Evolutionary conservation across 805 yeast genomes (phyloP).

Genomic region (Wickerhamiella azyma): DNA sequence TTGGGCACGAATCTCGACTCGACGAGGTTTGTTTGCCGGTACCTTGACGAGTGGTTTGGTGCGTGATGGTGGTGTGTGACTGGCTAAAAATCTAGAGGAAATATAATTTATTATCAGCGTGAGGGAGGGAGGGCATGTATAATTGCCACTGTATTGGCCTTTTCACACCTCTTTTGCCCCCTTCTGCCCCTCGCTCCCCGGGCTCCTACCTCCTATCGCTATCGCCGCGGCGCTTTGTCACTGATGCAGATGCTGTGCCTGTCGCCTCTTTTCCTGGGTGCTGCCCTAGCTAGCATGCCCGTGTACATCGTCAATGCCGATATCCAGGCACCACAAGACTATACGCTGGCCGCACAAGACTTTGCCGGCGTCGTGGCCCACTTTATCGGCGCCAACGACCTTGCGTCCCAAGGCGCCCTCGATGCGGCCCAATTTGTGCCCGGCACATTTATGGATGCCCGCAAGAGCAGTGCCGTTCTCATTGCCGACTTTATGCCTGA

Average conservation of each 20-base stretch:
- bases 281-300: conserved; percentile 12
- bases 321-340: conserved; percentile 6
- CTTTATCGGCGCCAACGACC: conserved; percentile 14
- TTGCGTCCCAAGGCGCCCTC: conserved; percentile 7
- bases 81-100: no score
- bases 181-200: no score
- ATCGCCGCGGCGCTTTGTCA: no score
- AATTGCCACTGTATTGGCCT: no score
- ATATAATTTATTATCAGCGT: no score
- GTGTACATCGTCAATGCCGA: conserved; percentile 15
- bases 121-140: no score
- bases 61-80: neutral
- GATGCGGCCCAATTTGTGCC: conserved; percentile 12
- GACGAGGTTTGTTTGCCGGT: conserved; percentile 8
- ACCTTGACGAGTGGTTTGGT: neutral
- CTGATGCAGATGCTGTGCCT: neutral
- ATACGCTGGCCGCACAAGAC: conserved; percentile 9
- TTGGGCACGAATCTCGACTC: conserved; percentile 12
- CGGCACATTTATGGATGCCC: conserved; percentile 14
- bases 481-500: conserved; percentile 13
- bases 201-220: no score
- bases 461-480: conserved; percentile 14
- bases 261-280: neutral
- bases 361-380: conserved; percentile 14
- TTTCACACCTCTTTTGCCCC: no score